phyloP scores from a whole-genome alignment of 495 filamentous ascomycete species.

The Amphirosellinia nigrospora region DNA sequence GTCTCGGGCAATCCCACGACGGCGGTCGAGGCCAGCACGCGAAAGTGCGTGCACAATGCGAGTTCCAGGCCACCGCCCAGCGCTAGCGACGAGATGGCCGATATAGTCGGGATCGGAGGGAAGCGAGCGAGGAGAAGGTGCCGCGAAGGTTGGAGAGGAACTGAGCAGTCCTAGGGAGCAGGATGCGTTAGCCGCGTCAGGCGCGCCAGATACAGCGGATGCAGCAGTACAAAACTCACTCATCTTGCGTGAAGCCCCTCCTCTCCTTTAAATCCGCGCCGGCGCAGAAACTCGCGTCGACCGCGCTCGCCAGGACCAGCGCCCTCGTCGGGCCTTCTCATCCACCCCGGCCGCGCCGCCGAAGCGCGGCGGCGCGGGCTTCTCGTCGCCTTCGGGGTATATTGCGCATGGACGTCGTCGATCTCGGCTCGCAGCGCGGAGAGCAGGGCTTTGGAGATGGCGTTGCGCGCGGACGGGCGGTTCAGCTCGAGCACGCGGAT shows the following conservation, averaged over 20 bases:
- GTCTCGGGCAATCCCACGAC: constrained; percentile 88
- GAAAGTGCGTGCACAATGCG: constrained; percentile 82
- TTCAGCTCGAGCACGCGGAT: constrained; percentile 89
- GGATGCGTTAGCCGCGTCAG: constrained; percentile 14
- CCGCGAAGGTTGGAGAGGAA: constrained; percentile 78
- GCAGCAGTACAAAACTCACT: constrained; percentile 50
- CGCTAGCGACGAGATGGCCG: constrained; percentile 78
- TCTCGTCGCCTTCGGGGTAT: constrained; percentile 58
- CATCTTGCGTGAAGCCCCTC: constrained; percentile 69
- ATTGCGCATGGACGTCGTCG: constrained; percentile 69
- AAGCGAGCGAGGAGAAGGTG: constrained; percentile 70
- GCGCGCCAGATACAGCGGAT: constrained; percentile 36
- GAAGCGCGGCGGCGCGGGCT: constrained; percentile 41
- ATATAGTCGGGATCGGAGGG: constrained; percentile 86
- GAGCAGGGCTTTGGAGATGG: constrained; percentile 81
- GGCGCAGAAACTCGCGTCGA: constrained; percentile 86
- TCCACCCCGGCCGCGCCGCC: constrained; percentile 48
- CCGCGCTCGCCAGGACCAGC: constrained; percentile 76
- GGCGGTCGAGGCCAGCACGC: constrained; percentile 76
- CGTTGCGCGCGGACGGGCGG: constrained; percentile 83
- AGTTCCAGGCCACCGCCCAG: constrained; percentile 94
- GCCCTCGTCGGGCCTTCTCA: constrained; percentile 68
- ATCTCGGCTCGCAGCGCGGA: constrained; percentile 72
- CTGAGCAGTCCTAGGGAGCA: constrained; percentile 61
- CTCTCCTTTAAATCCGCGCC: constrained; percentile 95